Percentiles rank a stretch among this genome's conserved stretches.
Conservation (phyloP, 352 stramenopile genomes). For the Phytophthora pseudosyringae region DNA sequence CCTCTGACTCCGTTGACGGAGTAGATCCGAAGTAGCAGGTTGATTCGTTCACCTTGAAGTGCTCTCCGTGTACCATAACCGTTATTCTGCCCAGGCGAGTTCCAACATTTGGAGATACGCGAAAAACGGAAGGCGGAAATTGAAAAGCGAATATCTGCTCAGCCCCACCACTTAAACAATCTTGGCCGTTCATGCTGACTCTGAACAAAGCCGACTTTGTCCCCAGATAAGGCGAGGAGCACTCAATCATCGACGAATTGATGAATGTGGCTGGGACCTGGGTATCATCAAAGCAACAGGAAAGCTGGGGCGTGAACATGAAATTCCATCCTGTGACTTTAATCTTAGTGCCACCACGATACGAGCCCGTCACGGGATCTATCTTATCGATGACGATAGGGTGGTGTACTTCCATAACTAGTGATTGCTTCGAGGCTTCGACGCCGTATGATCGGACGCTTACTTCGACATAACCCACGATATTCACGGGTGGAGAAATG, state of each 20-base stretch:
- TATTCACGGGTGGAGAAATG: slow-evolving; percentile 30
- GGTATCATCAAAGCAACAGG: slow-evolving; percentile 72
- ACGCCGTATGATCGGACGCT: slow-evolving; percentile 31
- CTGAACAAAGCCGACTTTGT: slow-evolving; percentile 29
- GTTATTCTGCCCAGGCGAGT: slow-evolving; percentile 59
- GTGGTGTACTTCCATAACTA: slow-evolving; percentile 40
- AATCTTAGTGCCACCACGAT: slow-evolving; percentile 50
- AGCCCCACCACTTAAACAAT: slow-evolving; percentile 52
- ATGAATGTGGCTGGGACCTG: slow-evolving; percentile 63
- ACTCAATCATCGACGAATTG: slow-evolving; percentile 67
- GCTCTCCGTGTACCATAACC: slow-evolving; percentile 45
- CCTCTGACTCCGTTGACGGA: slow-evolving; percentile 17
- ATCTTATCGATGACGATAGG: slow-evolving; percentile 36
- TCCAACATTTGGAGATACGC: slow-evolving; percentile 42
- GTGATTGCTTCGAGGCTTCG: not conserved
- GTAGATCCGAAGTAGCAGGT: slow-evolving; percentile 45
- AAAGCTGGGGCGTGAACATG: slow-evolving; percentile 50
- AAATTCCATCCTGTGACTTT: slow-evolving; percentile 60
- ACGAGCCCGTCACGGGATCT: slow-evolving; percentile 34
- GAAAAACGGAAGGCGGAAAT: slow-evolving; percentile 33
- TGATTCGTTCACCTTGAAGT: slow-evolving; percentile 52
- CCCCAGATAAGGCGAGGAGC: slow-evolving; percentile 48
- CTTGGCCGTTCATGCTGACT: slow-evolving; percentile 65
- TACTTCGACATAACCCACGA: slow-evolving; percentile 17
- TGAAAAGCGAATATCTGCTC: slow-evolving; percentile 53